These are phyloP conservation scores for Infundibulicybe gibba DNA, from an alignment of 768 basidiomycete species.

Conservation along the genomic window DNA sequence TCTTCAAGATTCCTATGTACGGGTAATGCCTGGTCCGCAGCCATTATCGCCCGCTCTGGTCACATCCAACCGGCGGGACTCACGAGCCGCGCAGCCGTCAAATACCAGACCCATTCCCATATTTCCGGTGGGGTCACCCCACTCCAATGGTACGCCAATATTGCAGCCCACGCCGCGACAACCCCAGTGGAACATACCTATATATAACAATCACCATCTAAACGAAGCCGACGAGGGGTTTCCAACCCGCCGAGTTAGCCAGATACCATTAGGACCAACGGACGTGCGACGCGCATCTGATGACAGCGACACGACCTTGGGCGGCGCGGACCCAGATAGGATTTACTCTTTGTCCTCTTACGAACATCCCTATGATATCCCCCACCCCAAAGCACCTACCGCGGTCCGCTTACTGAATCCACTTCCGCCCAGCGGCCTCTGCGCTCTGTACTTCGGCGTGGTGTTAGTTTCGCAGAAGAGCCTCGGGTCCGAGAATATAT, in stretches of 20 bases:
- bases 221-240: conserved; percentile 19
- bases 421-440: conserved; percentile 13
- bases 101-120: not conserved
- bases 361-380: conserved; percentile 60
- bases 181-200: conserved; percentile 24
- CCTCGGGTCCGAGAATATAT: conserved; percentile 18
- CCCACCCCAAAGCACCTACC: conserved; percentile 45
- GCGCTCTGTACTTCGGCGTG: conserved; percentile 22
- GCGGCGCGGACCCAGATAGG: conserved; percentile 18
- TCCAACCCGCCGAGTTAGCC: conserved; percentile 18
- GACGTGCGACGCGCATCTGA: conserved; percentile 26
- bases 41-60: too few relatives aligned
- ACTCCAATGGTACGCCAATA: conserved; percentile 1
- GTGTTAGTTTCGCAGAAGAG: conserved; percentile 38
- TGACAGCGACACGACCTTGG: conserved; percentile 35
- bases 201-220: conserved; percentile 13
- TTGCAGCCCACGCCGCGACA: conserved; percentile 9
- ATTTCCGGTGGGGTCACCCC: conserved; percentile 3
- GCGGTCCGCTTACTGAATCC: conserved; percentile 14
- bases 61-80: too few relatives aligned
- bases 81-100: too few relatives aligned
- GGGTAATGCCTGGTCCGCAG: too few relatives aligned
- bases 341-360: conserved; percentile 52
- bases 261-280: conserved; percentile 8
- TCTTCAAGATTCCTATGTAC: too few relatives aligned